A percentile compares a stretch with the other conserved stretches of the same genome.
Conservation (phyloP, 331 rosid genomes). For the Rhamnella rubrinervis region DNA sequence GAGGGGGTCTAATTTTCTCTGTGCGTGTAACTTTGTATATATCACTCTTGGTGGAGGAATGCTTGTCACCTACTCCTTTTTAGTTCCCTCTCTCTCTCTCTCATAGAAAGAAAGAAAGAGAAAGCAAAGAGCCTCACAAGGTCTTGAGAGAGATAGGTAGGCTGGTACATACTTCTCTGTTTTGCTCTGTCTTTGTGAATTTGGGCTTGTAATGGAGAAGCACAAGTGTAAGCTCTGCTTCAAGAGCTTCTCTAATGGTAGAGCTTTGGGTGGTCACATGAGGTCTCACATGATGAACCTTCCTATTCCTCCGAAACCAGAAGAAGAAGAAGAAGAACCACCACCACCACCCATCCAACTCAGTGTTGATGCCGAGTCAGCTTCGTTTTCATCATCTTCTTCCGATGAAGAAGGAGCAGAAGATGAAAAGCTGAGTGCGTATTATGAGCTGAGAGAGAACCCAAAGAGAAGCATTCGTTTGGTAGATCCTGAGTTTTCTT, state of each 20-base stretch:
- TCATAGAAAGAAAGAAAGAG: constrained; percentile 15
- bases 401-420: constrained; percentile 28
- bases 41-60: constrained; percentile 61
- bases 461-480: constrained; percentile 59
- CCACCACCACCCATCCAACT: constrained; percentile 28
- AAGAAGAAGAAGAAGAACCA: constrained; percentile 24
- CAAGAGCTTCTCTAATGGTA: constrained; percentile 76
- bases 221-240: constrained; percentile 81
- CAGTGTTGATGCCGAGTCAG: constrained; percentile 50
- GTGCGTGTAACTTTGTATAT: constrained; percentile 31
- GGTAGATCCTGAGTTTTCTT: constrained; percentile 71
- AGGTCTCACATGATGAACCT: constrained; percentile 83
- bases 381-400: constrained; percentile 44
- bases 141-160: constrained; percentile 3
- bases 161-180: neutral
- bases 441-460: constrained; percentile 61
- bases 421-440: constrained; percentile 37
- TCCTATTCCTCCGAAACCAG: constrained; percentile 46
- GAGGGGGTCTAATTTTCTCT: too few relatives aligned
- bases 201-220: constrained; percentile 53
- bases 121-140: constrained; percentile 28
- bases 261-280: constrained; percentile 96
- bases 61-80: constrained; percentile 76
- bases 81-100: constrained; percentile 37
- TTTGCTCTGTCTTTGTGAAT: constrained; percentile 19